Evolutionary conservation across 768 basidiomycete species (phyloP).

Genomic region (Lactarius hatsudake): DNA sequence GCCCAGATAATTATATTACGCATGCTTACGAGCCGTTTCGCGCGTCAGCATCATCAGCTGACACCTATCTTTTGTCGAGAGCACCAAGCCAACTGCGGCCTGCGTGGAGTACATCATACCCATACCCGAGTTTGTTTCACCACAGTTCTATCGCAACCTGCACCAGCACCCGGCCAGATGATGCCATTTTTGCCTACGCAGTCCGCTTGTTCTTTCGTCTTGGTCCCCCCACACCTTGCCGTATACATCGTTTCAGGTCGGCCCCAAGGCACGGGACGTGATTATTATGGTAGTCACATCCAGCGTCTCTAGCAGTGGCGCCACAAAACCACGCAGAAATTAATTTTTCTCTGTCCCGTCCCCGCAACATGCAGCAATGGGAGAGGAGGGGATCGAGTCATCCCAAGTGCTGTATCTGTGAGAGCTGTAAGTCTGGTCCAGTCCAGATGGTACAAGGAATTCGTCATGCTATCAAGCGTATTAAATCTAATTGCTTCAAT

Average conservation of each 20-base stretch:
- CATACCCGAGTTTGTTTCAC: background rate
- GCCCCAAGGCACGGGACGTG: background rate
- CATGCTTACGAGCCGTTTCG: slow-evolving; percentile 4
- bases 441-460: background rate
- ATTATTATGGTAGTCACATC: background rate
- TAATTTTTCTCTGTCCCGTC: background rate
- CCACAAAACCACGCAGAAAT: background rate
- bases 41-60: slow-evolving; percentile 19
- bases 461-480: background rate
- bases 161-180: background rate
- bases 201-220: background rate
- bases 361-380: background rate
- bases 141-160: slow-evolving; percentile 4
- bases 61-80: background rate
- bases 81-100: background rate
- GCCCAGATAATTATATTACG: slow-evolving; percentile 3
- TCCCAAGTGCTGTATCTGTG: background rate
- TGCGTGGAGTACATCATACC: slow-evolving; percentile 10
- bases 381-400: background rate
- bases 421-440: background rate
- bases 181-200: background rate
- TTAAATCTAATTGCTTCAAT: background rate
- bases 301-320: background rate
- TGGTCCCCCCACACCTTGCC: background rate
- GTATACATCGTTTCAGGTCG: background rate